Base-by-base conservation (phyloP, 768 basidiomycete genomes). In the Suillus spraguei region DNA sequence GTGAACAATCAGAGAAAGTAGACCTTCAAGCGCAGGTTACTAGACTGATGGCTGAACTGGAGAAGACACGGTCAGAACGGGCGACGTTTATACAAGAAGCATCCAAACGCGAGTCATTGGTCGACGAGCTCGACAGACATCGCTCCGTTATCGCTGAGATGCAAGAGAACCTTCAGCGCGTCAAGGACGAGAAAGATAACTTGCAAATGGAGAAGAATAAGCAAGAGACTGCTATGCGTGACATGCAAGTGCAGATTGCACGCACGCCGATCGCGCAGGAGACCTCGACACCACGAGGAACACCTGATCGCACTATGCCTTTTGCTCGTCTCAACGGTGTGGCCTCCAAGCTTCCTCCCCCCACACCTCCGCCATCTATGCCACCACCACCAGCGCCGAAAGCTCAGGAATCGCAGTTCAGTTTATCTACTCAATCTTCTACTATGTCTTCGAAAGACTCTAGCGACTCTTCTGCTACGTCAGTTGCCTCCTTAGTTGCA, bases 311-410 rank as follows among this genome's bases (percentile, higher is more conserved):
- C 16, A 82, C 78, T 58, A 65, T 82, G 38, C 74, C 85, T 13
- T 89, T 84, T 70, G 81, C 81, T 41, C 85, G 90, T 62, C 77
- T 83, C 60, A 83, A 83, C 63, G 85, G 84, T 49, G 75, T 92
- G 56, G 85, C 90, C 47, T 78, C 86, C 35, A 95, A 95, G 76
- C 84, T 91, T 17, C 94, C 94, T 36, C 95, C 94, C 20, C 90
- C 92, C 0, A 91, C 91, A 0, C 75, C 74, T 0, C 94, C 95
- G 10, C 93, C 95, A 13, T 95, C 95, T 0, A 83, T 91, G 38
- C 85, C 93, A 13, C 95, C 95, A 1, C 92, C 92, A 24, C 92
- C 92, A 20, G 86, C 89, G 5, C 92, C 92, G 32, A 85, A 63
- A 72, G 78, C 64, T 58, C 78, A 63, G 65, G 90, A 86, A 68